Base-by-base conservation (phyloP, 306 rosid genomes). In the Argentina anserina region DNA sequence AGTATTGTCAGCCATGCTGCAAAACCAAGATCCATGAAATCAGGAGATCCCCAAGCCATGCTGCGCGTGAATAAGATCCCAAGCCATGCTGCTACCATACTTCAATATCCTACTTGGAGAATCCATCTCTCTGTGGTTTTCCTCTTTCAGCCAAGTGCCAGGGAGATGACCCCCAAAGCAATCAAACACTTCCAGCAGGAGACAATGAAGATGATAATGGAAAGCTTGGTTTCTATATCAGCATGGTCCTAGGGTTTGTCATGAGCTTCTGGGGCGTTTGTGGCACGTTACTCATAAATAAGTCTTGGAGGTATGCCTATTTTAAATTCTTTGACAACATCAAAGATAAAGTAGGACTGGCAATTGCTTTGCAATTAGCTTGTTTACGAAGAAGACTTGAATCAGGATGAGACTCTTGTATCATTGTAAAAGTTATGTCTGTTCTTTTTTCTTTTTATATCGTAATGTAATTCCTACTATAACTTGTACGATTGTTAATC, bases 201-300 rank as follows among this genome's bases (percentile, higher is more conserved):
- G 36, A 58, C 34, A 28, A 3, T 58, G 31, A 53, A 53, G 61
- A 9, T 53, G 36, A 26, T 1, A 1, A 58, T 2, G 34, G 9
- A 56, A 58, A 28, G 63, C 36, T 56, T 56, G 63, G 63, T 26
- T 56, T 56, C 63, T 56, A 56, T 26, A 12, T 56, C 63, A 58
- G 63, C 20, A 13, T 5, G 36, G 63, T 28, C 9, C 9, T 58
- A 7, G 63, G 63, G 36, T 58, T 58, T 13, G 36, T 58, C 20
- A 5, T 26, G 13, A 15, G 63, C 17, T 58, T 58, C 5, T 58
- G 63, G 63, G 63, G 63, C 11, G 63, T 56, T 56, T 56, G 0
- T 26, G 63, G 63, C 9, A 58, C 63, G 1, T 28, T 58, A 25
- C 0, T 26, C 34, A 11, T 26, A 13, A 56, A 58, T 3, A 58